Conservation (phyloP, 2,329 filamentous ascomycete species). For the Pleomassaria siparia region DNA sequence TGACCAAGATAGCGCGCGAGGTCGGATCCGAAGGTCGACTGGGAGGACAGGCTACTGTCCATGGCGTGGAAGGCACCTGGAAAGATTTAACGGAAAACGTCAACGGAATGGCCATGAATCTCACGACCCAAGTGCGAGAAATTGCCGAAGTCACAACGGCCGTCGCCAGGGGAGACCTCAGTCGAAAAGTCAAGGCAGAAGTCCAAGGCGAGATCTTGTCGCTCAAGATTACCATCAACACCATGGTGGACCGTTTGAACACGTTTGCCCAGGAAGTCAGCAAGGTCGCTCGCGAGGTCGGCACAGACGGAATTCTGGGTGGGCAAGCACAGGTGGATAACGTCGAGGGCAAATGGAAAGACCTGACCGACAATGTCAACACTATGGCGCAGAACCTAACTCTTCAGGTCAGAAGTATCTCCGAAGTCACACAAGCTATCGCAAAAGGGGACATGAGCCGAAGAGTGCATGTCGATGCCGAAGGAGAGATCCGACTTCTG, state of each 20-base stretch:
- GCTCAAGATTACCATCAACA: slow-evolving; percentile 83
- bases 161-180: slow-evolving; percentile 54
- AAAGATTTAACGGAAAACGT: slow-evolving; percentile 58
- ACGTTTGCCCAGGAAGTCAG: slow-evolving; percentile 67
- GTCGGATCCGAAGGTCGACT: slow-evolving; percentile 56
- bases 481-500: slow-evolving; percentile 89
- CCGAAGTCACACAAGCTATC: slow-evolving; percentile 90
- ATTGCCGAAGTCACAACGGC: slow-evolving; percentile 57
- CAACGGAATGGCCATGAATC: slow-evolving; percentile 56
- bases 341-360: slow-evolving; percentile 68
- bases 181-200: slow-evolving; percentile 55
- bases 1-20: slow-evolving; percentile 55
- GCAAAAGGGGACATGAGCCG: slow-evolving; percentile 94
- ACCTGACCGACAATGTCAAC: slow-evolving; percentile 68
- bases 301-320: slow-evolving; percentile 64
- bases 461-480: slow-evolving; percentile 92
- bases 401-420: slow-evolving; percentile 80
- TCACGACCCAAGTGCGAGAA: slow-evolving; percentile 55
- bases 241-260: slow-evolving; percentile 66
- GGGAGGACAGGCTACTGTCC: slow-evolving; percentile 55
- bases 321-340: slow-evolving; percentile 66
- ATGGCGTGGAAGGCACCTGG: slow-evolving; percentile 57
- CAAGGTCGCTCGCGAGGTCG: slow-evolving; percentile 66
- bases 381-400: slow-evolving; percentile 68
- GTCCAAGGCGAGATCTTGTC: slow-evolving; percentile 55